A percentile compares a stretch with the other conserved stretches of the same genome.
These are phyloP conservation scores for Xylaria scruposa DNA, from an alignment of 495 filamentous ascomycete species.

Conservation along the genomic window DNA sequence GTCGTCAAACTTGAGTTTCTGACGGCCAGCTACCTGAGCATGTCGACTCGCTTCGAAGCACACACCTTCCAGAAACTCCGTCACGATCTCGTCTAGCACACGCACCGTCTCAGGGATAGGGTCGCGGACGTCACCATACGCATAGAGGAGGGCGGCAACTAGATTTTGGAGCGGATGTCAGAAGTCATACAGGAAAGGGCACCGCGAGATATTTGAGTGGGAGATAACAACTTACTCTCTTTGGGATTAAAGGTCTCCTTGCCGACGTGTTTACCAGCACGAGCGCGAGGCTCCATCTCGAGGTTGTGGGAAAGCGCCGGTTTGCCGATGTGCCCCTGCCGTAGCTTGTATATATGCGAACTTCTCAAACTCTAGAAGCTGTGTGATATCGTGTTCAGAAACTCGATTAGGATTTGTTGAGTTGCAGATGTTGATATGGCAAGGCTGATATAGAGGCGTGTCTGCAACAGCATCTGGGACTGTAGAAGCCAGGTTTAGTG, in stretches of 20 bases:
- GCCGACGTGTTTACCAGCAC: conserved; percentile 82
- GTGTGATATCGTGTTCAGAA: background rate
- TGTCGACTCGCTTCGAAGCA: conserved; percentile 85
- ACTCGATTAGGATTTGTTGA: background rate
- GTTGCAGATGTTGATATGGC: background rate
- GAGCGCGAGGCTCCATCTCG: conserved; percentile 74
- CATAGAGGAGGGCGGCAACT: conserved; percentile 85
- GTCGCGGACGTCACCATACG: conserved; percentile 75
- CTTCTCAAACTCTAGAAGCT: background rate
- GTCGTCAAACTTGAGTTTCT: conserved; percentile 98
- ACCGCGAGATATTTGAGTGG: background rate
- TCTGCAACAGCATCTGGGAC: background rate
- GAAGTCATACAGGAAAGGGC: conserved; percentile 10
- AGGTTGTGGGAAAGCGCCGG: background rate
- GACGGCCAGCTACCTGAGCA: conserved; percentile 80
- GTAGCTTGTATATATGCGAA: background rate
- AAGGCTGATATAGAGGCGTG: conserved; percentile 2
- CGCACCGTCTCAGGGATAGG: conserved; percentile 84
- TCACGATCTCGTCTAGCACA: conserved; percentile 91
- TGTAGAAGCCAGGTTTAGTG: background rate
- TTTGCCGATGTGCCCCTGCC: background rate
- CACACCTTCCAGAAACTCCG: conserved; percentile 86
- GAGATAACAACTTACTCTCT: conserved; percentile 67
- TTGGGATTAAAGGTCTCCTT: conserved; percentile 82
- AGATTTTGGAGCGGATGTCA: conserved; percentile 16